Percentiles rank a stretch among this genome's conserved stretches.
phyloP scores from a whole-genome alignment of 106 monocot genomes.

The Phalaenopsis equestris region DNA sequence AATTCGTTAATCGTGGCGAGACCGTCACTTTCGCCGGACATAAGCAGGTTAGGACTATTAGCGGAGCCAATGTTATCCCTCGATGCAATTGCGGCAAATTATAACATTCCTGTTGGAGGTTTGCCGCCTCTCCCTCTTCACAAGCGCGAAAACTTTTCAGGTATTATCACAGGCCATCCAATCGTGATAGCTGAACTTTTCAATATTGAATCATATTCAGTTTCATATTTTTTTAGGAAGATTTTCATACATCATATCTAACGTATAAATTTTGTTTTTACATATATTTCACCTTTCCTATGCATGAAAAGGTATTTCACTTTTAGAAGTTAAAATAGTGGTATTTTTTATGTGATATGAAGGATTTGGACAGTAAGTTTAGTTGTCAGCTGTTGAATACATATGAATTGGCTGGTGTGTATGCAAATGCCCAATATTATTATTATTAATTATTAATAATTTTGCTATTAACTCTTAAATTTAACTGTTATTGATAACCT shows the following conservation, averaged over 20 bases:
- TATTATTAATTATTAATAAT: not conserved
- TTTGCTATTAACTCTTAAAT: not conserved
- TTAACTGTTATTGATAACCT: not conserved
- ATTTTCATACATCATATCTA: no score
- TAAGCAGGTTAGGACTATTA: conserved; percentile 57
- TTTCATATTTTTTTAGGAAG: not conserved
- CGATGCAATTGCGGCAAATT: conserved; percentile 60
- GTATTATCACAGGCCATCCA: conserved; percentile 14
- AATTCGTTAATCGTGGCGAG: conserved; percentile 87
- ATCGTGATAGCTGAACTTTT: not conserved
- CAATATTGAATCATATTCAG: not conserved
- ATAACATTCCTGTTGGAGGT: conserved; percentile 48
- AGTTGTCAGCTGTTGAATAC: no score
- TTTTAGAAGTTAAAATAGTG: no score
- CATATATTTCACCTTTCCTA: no score
- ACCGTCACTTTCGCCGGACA: conserved; percentile 60
- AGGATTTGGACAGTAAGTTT: no score
- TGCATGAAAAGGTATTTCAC: no score
- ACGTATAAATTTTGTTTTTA: no score
- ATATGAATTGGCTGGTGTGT: no score
- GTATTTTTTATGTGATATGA: no score
- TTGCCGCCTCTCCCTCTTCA: conserved; percentile 46
- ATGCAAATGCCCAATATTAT: not conserved
- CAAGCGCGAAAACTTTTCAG: conserved; percentile 50
- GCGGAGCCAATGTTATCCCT: conserved; percentile 93